These are phyloP conservation scores for Staphylotrichum tortipilum DNA, from an alignment of 495 filamentous ascomycete genomes.

Conservation along the genomic window DNA sequence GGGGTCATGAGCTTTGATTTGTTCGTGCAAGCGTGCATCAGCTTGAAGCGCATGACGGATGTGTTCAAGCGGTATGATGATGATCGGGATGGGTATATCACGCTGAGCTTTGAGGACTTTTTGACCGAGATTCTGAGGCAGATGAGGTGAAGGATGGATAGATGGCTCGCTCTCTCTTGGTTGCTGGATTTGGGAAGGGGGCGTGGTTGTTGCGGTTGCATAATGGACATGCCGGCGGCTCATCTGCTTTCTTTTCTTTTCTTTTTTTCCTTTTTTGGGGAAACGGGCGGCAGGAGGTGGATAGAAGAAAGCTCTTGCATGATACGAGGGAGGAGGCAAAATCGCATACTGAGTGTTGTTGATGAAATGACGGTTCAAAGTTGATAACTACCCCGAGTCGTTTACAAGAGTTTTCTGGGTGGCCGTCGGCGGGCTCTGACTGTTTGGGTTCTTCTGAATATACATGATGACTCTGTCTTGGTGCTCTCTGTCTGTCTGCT, in stretches of 20 bases:
- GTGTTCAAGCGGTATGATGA: constrained; percentile 99
- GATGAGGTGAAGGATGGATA: constrained; percentile 34
- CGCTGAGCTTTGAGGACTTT: constrained; percentile 73
- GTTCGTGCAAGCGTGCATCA: constrained; percentile 96
- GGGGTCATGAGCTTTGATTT: constrained; percentile 87
- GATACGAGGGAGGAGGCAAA: background rate
- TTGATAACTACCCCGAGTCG: constrained; percentile 8
- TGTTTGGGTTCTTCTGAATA: too few relatives aligned
- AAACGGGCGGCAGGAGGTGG: background rate
- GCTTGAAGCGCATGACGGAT: constrained; percentile 95
- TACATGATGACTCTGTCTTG: too few relatives aligned
- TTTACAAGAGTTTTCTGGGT: too few relatives aligned
- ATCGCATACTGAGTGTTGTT: background rate
- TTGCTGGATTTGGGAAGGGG: background rate
- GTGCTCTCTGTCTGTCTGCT: too few relatives aligned
- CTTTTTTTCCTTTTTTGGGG: background rate
- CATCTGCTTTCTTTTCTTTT: too few relatives aligned
- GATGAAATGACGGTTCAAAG: background rate
- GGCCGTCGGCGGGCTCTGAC: too few relatives aligned
- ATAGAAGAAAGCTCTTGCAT: background rate
- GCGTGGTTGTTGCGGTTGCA: background rate
- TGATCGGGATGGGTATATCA: constrained; percentile 88
- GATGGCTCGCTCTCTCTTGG: too few relatives aligned
- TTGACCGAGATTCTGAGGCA: constrained; percentile 53
- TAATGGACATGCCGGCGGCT: too few relatives aligned